Evolutionary conservation across 257 asterid species (phyloP).

Genomic region (Anisodus acutangulus): DNA sequence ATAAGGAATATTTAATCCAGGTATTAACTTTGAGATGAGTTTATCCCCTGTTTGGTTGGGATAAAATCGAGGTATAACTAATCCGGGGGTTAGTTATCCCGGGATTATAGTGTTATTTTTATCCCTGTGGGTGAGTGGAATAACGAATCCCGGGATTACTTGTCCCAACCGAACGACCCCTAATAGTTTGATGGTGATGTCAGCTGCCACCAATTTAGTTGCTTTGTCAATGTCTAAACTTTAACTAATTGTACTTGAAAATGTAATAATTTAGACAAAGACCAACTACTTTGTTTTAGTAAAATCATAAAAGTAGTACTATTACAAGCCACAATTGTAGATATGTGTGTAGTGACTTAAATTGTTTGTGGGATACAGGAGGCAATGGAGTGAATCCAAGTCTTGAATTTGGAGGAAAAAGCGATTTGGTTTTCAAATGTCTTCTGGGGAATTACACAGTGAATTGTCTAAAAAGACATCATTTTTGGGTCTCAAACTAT

Average conservation of each 20-base stretch:
- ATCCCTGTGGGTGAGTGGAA: too few species aligned
- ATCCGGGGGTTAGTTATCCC: too few species aligned
- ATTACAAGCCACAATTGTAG: not conserved
- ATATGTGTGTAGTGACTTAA: conserved; percentile 29
- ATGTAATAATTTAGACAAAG: not conserved
- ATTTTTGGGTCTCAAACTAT: conserved; percentile 71
- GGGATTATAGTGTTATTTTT: too few species aligned
- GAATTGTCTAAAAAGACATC: conserved; percentile 62
- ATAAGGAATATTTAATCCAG: too few species aligned
- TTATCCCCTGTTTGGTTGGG: too few species aligned
- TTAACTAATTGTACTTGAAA: conserved; percentile 15
- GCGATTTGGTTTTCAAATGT: conserved; percentile 49
- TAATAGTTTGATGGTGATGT: conserved; percentile 26
- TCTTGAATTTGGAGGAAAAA: conserved; percentile 31
- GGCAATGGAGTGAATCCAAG: conserved; percentile 46
- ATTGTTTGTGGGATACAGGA: conserved; percentile 54
- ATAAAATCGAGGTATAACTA: too few species aligned
- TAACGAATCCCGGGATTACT: too few species aligned
- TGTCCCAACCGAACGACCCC: too few species aligned
- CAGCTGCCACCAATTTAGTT: conserved; percentile 25
- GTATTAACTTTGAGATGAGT: too few species aligned
- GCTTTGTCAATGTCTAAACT: conserved; percentile 19
- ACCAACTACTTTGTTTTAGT: conserved; percentile 25
- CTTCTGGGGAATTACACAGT: conserved; percentile 57
- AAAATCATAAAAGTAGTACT: not conserved